These are phyloP conservation scores for Salix brachista DNA, from an alignment of 345 rosid species.

Conservation along the genomic window DNA sequence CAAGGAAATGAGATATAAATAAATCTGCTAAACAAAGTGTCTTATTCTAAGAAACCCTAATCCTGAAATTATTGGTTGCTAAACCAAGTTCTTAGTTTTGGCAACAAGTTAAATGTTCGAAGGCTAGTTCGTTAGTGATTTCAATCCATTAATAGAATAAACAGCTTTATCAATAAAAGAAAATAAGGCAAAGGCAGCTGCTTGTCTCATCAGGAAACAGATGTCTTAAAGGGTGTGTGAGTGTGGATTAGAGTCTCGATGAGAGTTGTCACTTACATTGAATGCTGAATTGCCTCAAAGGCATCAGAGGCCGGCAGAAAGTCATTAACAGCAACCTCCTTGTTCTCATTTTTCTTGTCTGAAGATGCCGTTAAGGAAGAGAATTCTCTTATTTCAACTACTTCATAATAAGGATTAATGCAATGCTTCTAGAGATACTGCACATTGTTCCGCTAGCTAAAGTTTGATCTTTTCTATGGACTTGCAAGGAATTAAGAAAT, in stretches of 20 bases:
- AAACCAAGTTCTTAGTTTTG: neutral
- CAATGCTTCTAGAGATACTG: neutral
- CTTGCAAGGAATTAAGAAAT: neutral
- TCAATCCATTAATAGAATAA: no score
- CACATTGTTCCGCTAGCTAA: neutral
- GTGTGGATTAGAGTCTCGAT: neutral
- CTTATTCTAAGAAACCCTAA: neutral
- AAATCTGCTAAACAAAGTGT: neutral
- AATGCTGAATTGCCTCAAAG: slow-evolving; percentile 26
- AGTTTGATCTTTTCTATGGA: neutral
- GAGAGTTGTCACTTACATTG: slow-evolving; percentile 18
- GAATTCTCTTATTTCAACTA: neutral
- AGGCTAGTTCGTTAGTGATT: no score
- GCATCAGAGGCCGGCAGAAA: slow-evolving; percentile 35
- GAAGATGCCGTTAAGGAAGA: slow-evolving; percentile 14
- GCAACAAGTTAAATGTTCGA: neutral
- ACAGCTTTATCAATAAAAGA: neutral
- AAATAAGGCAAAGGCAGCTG: neutral
- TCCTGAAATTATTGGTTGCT: neutral
- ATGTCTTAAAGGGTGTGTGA: neutral
- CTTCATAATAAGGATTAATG: neutral
- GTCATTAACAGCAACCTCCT: slow-evolving; percentile 34
- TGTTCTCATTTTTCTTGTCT: slow-evolving; percentile 58
- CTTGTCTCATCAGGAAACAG: neutral
- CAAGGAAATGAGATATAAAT: neutral